Base-by-base conservation (phyloP, 2,329 filamentous ascomycete species). In the Xylariaceae sp. region DNA sequence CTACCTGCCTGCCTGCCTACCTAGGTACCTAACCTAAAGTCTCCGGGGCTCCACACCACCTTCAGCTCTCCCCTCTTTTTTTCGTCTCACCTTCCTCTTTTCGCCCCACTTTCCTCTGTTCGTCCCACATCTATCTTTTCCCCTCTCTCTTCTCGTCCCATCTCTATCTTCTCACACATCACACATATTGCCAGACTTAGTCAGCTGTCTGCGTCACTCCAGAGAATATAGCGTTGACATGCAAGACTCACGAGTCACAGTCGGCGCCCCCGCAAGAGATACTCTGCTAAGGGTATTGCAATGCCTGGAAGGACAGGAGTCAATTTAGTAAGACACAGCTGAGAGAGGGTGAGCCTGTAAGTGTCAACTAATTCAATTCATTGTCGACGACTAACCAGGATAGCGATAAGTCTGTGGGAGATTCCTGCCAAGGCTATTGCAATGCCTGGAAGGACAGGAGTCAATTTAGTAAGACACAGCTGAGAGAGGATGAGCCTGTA, bases 401-500 rank as follows among this genome's bases (percentile, higher is more conserved):
- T n/a, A n/a, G n/a, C n/a, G n/a, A n/a, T n/a, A n/a, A n/a, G n/a
- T n/a, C n/a, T n/a, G n/a, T n/a, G n/a, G n/a, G n/a, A n/a, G n/a
- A n/a, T n/a, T n/a, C n/a, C 26, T 72, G 70, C 56, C 48, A 69
- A 6, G 74, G 74, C 0, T 72, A 72, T 12, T 77, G 75, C 47
- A 59, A 56, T 37, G 54, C 55, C 4, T 60, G 54, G 52, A 68
- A 67, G 44, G 47, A 59, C 6, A 52, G 64, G 2, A 60, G 68
- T 0, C 52, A 59, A 3, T 77, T 75, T 62, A 75, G 73, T 60
- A 71, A 70, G 57, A 67, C 18, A 19, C 72, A 73, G 14, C 67
- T 72, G 2, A 66, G 62, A 32, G 58, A 64, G 2, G 54, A 55
- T 4, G 64, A 65, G 7, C 59, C 65, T 5, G 74, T 75, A 61